Evolutionary conservation across 2,329 filamentous ascomycete genomes (phyloP), one percentile per base, ranked within the genome.

Genomic region (Orbilia javanica): DNA sequence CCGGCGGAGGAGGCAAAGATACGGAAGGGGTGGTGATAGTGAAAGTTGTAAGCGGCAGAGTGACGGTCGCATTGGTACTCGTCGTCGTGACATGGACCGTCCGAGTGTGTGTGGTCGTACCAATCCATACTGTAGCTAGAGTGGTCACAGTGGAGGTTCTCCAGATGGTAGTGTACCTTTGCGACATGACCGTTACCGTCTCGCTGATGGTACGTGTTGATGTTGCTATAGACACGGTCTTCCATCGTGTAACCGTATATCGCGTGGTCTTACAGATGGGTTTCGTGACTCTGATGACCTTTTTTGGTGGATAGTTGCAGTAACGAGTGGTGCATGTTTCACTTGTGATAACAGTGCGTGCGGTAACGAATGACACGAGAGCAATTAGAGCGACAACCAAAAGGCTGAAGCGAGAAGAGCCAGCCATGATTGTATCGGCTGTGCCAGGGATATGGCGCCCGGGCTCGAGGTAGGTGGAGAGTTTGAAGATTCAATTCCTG

Each of bases 181-280:
- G 44, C 8, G 44, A 63, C 29, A 25, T 52, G 27, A 44, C 6
- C 3, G 67, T 71, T 22, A 18, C 64, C 0, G 29, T 64, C 1
- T 27, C 44, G 18, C n/a, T 71, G 3, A 63, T 13, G 7, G 67
- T 71, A n/a, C 42, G 42, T 13, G 67, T 71, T 18, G 27, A 63
- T 25, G 1, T 63, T n/a, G 67, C 27, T 25, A 42, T 53, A 22
- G 31, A 1, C 2, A 29, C 13, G 7, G 67, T 71, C 22, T 64
- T 71, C 67, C 67, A 71, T 15, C 67, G 67, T 20, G 44, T 64
- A 20, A 71, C 44, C 18, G 67, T 71, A 31, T 71, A 71, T 8
- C 13, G 53, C 6, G 34, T 13, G 31, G 15, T 39, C 18, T 63
- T 71, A 22, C 53, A 42, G 22, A 71, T 31, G 6, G 44, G 63